These are phyloP conservation scores for Phytophthora europaea DNA, from an alignment of 352 stramenopile species.

Conservation along the genomic window DNA sequence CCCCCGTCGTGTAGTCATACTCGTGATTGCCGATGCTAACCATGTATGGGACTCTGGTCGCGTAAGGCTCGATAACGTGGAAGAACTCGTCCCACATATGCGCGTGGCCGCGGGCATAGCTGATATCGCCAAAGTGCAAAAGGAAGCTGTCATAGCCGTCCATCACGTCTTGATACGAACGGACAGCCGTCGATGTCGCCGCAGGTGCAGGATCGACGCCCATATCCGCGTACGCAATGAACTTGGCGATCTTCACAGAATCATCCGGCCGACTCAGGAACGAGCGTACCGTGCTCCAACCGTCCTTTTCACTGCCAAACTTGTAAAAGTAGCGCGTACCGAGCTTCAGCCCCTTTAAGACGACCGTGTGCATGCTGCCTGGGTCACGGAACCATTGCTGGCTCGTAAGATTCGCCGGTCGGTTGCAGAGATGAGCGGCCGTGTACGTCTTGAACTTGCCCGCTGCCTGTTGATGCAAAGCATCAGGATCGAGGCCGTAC, in stretches of 20 bases:
- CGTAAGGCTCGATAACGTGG: slow-evolving; percentile 73
- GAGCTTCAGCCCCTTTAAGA: slow-evolving; percentile 55
- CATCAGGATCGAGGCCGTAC: slow-evolving; percentile 46
- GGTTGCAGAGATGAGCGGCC: slow-evolving; percentile 72
- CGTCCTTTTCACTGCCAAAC: slow-evolving; percentile 81
- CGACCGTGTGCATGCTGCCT: slow-evolving; percentile 84
- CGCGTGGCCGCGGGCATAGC: slow-evolving; percentile 68
- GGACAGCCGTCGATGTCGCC: slow-evolving; percentile 67
- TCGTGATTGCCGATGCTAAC: slow-evolving; percentile 85
- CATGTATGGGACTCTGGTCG: slow-evolving; percentile 82
- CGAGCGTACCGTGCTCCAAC: slow-evolving; percentile 75
- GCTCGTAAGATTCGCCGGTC: slow-evolving; percentile 64
- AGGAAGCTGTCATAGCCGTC: slow-evolving; percentile 79
- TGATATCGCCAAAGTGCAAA: slow-evolving; percentile 83
- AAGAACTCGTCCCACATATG: slow-evolving; percentile 85
- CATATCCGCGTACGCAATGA: slow-evolving; percentile 89
- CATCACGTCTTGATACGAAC: slow-evolving; percentile 70
- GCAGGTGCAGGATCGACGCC: slow-evolving; percentile 69
- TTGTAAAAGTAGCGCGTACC: slow-evolving; percentile 78
- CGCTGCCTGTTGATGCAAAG: slow-evolving; percentile 35
- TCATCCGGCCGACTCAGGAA: slow-evolving; percentile 58
- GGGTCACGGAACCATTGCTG: slow-evolving; percentile 83
- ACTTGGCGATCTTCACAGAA: slow-evolving; percentile 63
- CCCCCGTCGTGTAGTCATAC: slow-evolving; percentile 76
- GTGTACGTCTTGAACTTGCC: slow-evolving; percentile 74